These are phyloP conservation scores for Crepidotus variabilis DNA, from an alignment of 768 basidiomycete genomes.

Conservation along the genomic window DNA sequence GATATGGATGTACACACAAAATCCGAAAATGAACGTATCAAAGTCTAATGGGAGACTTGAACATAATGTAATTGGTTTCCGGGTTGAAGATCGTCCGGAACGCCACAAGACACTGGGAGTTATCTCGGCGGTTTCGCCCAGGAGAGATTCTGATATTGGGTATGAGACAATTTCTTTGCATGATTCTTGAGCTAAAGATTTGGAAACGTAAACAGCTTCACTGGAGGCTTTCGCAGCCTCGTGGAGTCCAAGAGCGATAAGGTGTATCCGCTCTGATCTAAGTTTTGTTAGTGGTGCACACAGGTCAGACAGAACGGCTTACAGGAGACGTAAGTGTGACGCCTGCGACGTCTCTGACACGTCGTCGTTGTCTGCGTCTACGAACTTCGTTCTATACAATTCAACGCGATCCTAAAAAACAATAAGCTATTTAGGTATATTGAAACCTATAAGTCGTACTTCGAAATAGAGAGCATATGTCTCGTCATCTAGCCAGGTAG, in stretches of 20 bases:
- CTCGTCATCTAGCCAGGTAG: slow-evolving; percentile 35
- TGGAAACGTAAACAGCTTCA: slow-evolving; percentile 10
- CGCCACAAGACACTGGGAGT: slow-evolving; percentile 24
- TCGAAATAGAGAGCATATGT: slow-evolving; percentile 36
- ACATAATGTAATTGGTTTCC: slow-evolving; percentile 26
- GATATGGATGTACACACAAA: slow-evolving; percentile 38
- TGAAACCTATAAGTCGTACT: slow-evolving; percentile 20
- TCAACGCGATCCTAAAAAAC: slow-evolving; percentile 35
- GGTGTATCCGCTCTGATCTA: slow-evolving; percentile 20
- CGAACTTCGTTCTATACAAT: slow-evolving; percentile 27
- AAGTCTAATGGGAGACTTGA: slow-evolving; percentile 51
- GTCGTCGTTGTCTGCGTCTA: slow-evolving; percentile 33
- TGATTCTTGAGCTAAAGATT: slow-evolving; percentile 1
- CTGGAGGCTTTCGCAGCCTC: slow-evolving; percentile 20
- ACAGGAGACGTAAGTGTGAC: slow-evolving; percentile 9
- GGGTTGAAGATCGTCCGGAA: slow-evolving; percentile 2
- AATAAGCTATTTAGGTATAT: not conserved
- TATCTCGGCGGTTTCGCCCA: slow-evolving; percentile 1
- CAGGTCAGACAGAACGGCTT: not conserved
- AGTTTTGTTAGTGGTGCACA: not conserved
- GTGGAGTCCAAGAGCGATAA: slow-evolving; percentile 14
- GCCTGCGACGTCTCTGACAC: not conserved
- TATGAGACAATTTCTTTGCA: slow-evolving; percentile 11
- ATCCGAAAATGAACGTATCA: slow-evolving; percentile 59
- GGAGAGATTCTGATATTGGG: slow-evolving; percentile 4